Percentiles rank a stretch among this genome's conserved stretches.
Evolutionary conservation across 163 green algal species (phyloP).

Genomic region (Chloroidium sp.): DNA sequence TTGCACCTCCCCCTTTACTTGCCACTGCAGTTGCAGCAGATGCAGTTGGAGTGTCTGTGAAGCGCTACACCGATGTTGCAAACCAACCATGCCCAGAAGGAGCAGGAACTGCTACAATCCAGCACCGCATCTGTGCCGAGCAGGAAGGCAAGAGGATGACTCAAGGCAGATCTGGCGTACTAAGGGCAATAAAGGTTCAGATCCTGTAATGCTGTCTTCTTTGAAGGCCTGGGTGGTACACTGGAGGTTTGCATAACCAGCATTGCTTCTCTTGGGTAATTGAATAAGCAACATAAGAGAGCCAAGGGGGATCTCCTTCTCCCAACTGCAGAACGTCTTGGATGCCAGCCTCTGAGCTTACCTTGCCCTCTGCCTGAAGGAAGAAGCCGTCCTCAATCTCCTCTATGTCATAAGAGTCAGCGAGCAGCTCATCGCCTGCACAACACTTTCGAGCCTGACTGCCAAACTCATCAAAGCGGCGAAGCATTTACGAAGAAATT

Average conservation of each 20-base stretch:
- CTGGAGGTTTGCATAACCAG: too few species aligned
- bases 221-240: too few species aligned
- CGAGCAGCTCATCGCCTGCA: conserved; percentile 39
- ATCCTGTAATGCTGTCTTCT: too few species aligned
- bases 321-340: not conserved
- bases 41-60: too few species aligned
- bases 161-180: too few species aligned
- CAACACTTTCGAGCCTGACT: not conserved
- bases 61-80: too few species aligned
- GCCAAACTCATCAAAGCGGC: not conserved
- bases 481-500: not conserved
- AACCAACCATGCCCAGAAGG: too few species aligned
- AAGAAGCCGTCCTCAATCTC: conserved; percentile 43
- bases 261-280: too few species aligned
- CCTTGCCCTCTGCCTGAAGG: conserved; percentile 37
- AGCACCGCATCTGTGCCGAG: not conserved
- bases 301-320: too few species aligned
- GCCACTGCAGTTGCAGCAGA: conserved; percentile 25
- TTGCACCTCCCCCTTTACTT: conserved; percentile 34
- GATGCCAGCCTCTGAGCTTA: not conserved
- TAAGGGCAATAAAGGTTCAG: too few species aligned
- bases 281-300: not conserved
- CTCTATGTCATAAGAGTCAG: conserved; percentile 28
- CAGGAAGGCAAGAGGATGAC: not conserved
- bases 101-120: not conserved